These are phyloP conservation scores for Cyberlindnera mrakii DNA, from an alignment of 805 yeast genomes.

Conservation along the genomic window DNA sequence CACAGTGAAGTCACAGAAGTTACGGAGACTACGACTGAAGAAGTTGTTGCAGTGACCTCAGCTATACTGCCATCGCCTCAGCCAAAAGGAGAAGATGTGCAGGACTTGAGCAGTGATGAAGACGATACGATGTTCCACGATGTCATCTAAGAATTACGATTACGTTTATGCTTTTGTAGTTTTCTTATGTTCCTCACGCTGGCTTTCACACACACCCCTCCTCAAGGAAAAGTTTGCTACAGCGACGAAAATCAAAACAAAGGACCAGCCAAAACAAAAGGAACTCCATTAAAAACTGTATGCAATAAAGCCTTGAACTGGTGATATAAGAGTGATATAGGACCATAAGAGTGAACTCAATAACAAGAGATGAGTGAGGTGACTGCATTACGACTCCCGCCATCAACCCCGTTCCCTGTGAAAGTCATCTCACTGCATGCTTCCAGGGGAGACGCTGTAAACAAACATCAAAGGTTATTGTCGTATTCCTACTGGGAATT, in stretches of 20 bases:
- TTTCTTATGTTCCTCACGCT: too few relatives aligned
- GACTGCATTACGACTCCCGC: conserved; percentile 20
- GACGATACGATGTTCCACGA: conserved; percentile 9
- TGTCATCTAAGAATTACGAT: not conserved
- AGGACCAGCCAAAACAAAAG: too few relatives aligned
- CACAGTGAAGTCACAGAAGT: too few relatives aligned
- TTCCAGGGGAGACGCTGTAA: conserved; percentile 26
- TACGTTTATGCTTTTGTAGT: too few relatives aligned
- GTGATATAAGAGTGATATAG: not conserved
- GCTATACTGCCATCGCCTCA: too few relatives aligned
- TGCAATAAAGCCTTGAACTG: not conserved
- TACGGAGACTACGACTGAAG: too few relatives aligned
- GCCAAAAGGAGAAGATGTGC: too few relatives aligned
- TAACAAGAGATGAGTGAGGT: conserved; percentile 11
- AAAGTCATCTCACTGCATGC: conserved; percentile 30
- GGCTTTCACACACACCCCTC: not conserved
- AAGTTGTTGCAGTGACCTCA: too few relatives aligned
- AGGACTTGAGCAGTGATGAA: not conserved
- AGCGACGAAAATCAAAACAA: too few relatives aligned
- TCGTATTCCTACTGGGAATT: conserved; percentile 42
- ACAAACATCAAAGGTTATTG: conserved; percentile 31
- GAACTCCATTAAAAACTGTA: not conserved
- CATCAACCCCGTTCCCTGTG: conserved; percentile 32
- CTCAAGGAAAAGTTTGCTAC: too few relatives aligned
- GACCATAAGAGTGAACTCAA: not conserved